Conservation (phyloP, 257 asterid species). For the Primulina huaijiensis region DNA sequence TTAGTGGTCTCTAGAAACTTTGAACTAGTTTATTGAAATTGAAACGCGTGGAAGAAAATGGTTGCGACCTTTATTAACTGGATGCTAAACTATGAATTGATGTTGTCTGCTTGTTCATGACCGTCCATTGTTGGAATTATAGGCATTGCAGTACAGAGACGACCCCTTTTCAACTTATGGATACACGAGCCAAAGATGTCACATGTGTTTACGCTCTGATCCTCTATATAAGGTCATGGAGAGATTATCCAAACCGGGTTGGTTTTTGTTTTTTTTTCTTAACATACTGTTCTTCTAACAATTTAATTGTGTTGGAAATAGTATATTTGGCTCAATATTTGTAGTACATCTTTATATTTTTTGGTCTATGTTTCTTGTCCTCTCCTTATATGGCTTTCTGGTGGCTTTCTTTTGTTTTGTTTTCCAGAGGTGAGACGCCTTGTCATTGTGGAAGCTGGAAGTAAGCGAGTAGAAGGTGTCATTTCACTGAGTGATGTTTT, state of each 20-base stretch:
- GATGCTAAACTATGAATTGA: no score
- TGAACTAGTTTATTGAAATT: background rate
- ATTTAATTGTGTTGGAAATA: background rate
- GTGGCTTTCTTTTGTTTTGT: background rate
- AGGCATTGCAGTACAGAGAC: slow-evolving; percentile 89
- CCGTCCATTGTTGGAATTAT: background rate
- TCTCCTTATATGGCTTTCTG: background rate
- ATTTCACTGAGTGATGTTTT: slow-evolving; percentile 66
- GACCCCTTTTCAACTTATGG: slow-evolving; percentile 63
- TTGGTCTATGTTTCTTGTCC: background rate
- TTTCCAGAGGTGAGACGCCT: slow-evolving; percentile 79
- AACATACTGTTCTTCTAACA: no score
- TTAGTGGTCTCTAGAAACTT: background rate
- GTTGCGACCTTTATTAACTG: background rate
- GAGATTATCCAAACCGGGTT: slow-evolving; percentile 87
- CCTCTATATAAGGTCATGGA: slow-evolving; percentile 70
- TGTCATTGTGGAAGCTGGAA: slow-evolving; percentile 87
- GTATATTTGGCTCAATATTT: background rate
- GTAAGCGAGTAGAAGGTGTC: slow-evolving; percentile 88
- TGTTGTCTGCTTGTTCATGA: background rate
- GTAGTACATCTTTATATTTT: background rate
- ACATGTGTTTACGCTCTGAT: slow-evolving; percentile 86
- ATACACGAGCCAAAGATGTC: slow-evolving; percentile 64
- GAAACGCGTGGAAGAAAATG: background rate
- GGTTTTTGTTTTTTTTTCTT: background rate